A percentile compares a stretch with the other conserved stretches of the same genome.
Conservation (phyloP, 73 alveolate genomes). For the Blepharisma stoltei region DNA sequence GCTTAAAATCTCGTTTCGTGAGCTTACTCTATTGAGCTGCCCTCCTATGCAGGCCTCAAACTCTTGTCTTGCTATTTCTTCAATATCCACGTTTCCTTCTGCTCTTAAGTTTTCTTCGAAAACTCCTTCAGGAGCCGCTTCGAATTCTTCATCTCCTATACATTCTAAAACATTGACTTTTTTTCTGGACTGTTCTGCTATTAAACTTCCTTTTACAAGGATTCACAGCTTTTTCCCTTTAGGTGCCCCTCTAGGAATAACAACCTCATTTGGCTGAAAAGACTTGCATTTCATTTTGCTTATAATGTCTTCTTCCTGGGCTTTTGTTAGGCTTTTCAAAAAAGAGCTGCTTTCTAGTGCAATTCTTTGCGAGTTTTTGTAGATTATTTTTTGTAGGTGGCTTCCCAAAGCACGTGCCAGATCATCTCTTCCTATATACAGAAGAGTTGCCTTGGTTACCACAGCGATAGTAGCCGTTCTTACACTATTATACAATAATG, state of each 20-base stretch:
- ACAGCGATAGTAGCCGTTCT: slow-evolving; percentile 93
- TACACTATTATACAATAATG: slow-evolving; percentile 89
- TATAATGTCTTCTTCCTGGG: not conserved
- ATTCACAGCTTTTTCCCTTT: not conserved
- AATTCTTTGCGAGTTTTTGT: slow-evolving; percentile 17
- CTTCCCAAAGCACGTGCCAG: slow-evolving; percentile 7
- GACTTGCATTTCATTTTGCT: not conserved
- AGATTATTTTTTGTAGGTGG: slow-evolving; percentile 8
- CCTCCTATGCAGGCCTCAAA: too few species aligned
- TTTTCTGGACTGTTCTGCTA: not conserved
- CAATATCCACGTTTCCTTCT: too few species aligned
- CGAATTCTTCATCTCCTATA: not conserved
- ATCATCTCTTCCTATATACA: slow-evolving; percentile 9
- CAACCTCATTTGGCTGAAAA: slow-evolving; percentile 32
- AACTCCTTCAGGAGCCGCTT: too few species aligned
- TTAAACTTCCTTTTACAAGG: slow-evolving; percentile 7
- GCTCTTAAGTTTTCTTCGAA: too few species aligned
- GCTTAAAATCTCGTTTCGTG: not conserved
- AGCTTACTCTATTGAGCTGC: too few species aligned
- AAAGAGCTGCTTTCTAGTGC: not conserved
- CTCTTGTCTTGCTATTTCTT: too few species aligned
- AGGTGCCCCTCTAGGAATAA: slow-evolving; percentile 40
- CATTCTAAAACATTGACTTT: slow-evolving; percentile 33
- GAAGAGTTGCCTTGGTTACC: slow-evolving; percentile 35
- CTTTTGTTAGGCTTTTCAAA: slow-evolving; percentile 6